phyloP scores from a whole-genome alignment of 2,329 filamentous ascomycete genomes.

The Fusarium pseudograminearum region DNA sequence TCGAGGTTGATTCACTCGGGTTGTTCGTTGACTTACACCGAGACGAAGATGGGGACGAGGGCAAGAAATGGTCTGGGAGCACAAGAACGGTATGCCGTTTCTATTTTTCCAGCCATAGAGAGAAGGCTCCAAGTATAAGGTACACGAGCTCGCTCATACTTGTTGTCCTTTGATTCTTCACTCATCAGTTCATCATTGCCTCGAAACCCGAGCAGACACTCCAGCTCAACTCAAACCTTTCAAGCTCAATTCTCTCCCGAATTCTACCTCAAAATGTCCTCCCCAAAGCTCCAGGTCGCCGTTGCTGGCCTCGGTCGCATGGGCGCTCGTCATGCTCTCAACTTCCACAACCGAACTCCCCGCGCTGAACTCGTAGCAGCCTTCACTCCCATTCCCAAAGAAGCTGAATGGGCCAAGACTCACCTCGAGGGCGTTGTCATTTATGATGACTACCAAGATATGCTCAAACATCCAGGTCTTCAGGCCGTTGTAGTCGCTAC shows the following conservation, averaged over 20 bases:
- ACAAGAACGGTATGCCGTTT: neutral
- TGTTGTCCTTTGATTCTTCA: neutral
- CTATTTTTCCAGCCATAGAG: neutral
- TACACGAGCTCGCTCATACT: constrained; percentile 17
- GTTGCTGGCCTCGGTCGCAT: constrained; percentile 46
- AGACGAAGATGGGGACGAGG: neutral
- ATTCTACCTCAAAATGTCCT: constrained; percentile 30
- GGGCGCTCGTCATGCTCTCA: constrained; percentile 47
- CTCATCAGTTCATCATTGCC: constrained; percentile 4
- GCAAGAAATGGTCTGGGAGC: neutral
- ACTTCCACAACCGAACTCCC: constrained; percentile 45
- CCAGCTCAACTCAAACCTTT: neutral
- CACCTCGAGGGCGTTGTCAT: constrained; percentile 43
- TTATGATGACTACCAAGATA: constrained; percentile 45
- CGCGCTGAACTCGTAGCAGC: constrained; percentile 45
- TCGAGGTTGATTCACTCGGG: constrained; percentile 1
- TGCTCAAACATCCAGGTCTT: constrained; percentile 47
- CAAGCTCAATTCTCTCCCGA: neutral
- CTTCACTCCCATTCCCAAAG: constrained; percentile 44
- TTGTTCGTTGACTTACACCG: constrained; percentile 5
- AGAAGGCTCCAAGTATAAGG: constrained; percentile 27
- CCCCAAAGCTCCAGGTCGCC: constrained; percentile 44
- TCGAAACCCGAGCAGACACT: neutral
- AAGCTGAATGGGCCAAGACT: constrained; percentile 43
- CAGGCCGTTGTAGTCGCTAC: constrained; percentile 46